Percentiles rank a stretch among this genome's conserved stretches.
These are phyloP conservation scores for Phytophthora europaea DNA, from an alignment of 352 stramenopile species.

Conservation along the genomic window DNA sequence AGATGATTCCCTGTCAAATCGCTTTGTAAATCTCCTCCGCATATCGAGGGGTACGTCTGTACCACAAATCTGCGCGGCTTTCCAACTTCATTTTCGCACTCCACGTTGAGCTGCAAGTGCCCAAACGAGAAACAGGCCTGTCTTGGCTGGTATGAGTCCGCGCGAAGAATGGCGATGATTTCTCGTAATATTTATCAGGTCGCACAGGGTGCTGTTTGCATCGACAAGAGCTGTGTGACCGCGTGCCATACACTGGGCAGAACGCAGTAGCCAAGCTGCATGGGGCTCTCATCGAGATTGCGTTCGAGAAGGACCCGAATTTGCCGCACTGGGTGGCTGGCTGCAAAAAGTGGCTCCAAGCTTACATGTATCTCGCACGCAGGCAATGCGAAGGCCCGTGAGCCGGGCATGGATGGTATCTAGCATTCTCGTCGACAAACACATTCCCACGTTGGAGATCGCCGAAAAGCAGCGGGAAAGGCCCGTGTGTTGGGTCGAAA, in stretches of 20 bases:
- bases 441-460: slow-evolving; percentile 14
- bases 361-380: not conserved
- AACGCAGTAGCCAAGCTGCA: not conserved
- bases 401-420: slow-evolving; percentile 3
- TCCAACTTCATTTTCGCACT: slow-evolving; percentile 8
- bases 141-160: slow-evolving; percentile 13
- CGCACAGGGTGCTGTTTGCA: not conserved
- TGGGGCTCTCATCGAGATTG: not conserved
- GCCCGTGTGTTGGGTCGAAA: slow-evolving; percentile 1
- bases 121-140: slow-evolving; percentile 17
- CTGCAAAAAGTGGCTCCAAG: too few relatives aligned
- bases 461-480: slow-evolving; percentile 4
- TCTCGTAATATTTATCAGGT: slow-evolving; percentile 10
- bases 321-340: not conserved
- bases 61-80: slow-evolving; percentile 16
- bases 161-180: slow-evolving; percentile 10
- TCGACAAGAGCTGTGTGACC: slow-evolving; percentile 1
- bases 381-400: not conserved
- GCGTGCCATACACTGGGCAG: not conserved
- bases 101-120: not conserved
- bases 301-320: not conserved
- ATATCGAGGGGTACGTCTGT: too few relatives aligned
- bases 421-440: not conserved
- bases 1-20: too few relatives aligned
- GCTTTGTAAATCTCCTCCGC: too few relatives aligned